Percentiles rank a stretch among this genome's conserved stretches.
phyloP scores from a whole-genome alignment of 2,329 filamentous ascomycete genomes.

The Paraphoma chrysanthemicola region DNA sequence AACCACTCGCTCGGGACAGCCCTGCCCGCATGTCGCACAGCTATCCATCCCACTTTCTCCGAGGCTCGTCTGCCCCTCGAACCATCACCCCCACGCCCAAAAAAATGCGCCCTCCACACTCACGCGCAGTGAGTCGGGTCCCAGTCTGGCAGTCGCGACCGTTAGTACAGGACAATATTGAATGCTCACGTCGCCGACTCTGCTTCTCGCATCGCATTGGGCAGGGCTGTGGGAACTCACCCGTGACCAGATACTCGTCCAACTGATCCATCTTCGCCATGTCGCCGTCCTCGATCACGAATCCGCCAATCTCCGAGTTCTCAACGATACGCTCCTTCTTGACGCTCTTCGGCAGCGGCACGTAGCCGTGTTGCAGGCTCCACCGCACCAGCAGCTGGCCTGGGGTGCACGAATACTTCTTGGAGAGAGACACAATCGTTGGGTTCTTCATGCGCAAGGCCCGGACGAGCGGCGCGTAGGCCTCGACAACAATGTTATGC shows the following conservation, averaged over 20 bases:
- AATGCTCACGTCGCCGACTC: conserved; percentile 15
- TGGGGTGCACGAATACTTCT: conserved; percentile 73
- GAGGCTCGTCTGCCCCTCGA: conserved; percentile 9
- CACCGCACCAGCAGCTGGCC: conserved; percentile 80
- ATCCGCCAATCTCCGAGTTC: conserved; percentile 68
- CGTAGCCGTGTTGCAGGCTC: conserved; percentile 76
- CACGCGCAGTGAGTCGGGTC: conserved; percentile 54
- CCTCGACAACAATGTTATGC: conserved; percentile 74
- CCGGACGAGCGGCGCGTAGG: conserved; percentile 79
- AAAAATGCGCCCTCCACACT: conserved; percentile 16
- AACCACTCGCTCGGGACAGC: neutral
- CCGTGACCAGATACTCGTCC: conserved; percentile 75
- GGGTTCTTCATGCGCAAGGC: conserved; percentile 74
- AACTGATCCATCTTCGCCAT: conserved; percentile 68
- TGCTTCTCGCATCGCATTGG: conserved; percentile 6
- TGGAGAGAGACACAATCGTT: conserved; percentile 65
- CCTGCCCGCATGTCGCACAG: conserved; percentile 3
- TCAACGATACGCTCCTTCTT: conserved; percentile 67
- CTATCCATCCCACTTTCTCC: neutral
- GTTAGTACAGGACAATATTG: conserved; percentile 10
- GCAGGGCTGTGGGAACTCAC: conserved; percentile 20
- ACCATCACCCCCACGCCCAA: conserved; percentile 27
- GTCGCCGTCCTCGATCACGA: conserved; percentile 69
- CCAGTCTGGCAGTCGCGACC: conserved; percentile 46
- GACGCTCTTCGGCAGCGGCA: conserved; percentile 77